Conservation (phyloP, 495 filamentous ascomycete species). For the Neurospora sp. region DNA sequence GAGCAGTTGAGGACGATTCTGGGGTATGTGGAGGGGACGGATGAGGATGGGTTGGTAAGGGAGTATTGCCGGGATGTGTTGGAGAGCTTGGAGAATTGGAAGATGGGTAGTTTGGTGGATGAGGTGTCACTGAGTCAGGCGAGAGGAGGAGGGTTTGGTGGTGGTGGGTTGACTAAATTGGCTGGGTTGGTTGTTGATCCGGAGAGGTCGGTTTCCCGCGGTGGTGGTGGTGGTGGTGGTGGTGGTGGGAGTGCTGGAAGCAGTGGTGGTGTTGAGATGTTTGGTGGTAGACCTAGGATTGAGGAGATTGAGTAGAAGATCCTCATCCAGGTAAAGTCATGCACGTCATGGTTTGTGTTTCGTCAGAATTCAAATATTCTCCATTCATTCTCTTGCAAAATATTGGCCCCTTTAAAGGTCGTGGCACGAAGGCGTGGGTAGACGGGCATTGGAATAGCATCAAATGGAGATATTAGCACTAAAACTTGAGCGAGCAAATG, state of each 20-base stretch:
- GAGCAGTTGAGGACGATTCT: slow-evolving; percentile 54
- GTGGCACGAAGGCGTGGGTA: not conserved
- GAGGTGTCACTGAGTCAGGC: slow-evolving; percentile 4
- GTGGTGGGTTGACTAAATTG: slow-evolving; percentile 23
- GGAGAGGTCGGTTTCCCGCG: slow-evolving; percentile 11
- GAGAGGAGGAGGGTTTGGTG: not conserved
- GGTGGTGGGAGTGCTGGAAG: slow-evolving; percentile 2
- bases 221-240: not conserved
- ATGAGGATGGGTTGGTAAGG: slow-evolving; percentile 63
- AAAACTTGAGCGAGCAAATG: not conserved
- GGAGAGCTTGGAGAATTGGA: slow-evolving; percentile 64
- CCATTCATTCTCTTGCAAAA: not conserved
- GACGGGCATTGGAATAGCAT: not conserved
- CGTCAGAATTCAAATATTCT: not conserved
- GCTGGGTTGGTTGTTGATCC: slow-evolving; percentile 34
- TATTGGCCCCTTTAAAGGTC: not conserved
- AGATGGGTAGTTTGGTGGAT: slow-evolving; percentile 41
- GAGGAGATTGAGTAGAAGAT: slow-evolving; percentile 34
- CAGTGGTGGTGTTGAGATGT: not conserved
- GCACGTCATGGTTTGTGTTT: too few relatives aligned
- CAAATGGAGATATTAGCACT: fast-evolving
- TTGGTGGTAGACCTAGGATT: slow-evolving; percentile 25
- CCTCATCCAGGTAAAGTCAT: not conserved
- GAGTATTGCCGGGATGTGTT: slow-evolving; percentile 60
- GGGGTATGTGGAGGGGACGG: slow-evolving; percentile 53